These are phyloP conservation scores for Zoysia japonica DNA, from an alignment of 176 grass and related monocot genomes.

Conservation along the genomic window DNA sequence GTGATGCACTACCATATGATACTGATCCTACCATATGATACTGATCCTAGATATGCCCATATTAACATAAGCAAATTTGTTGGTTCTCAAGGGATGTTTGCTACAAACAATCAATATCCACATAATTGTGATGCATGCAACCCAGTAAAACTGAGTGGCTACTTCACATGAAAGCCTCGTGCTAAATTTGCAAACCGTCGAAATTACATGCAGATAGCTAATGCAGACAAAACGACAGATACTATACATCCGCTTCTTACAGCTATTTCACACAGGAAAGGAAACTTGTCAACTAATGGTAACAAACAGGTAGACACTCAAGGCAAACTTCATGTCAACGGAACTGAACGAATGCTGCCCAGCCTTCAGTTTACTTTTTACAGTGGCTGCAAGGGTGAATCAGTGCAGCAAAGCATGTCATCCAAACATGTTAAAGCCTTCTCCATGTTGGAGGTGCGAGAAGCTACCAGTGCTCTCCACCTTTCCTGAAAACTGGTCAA, in stretches of 20 bases:
- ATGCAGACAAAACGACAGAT: not conserved
- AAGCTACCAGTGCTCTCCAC: conserved; percentile 53
- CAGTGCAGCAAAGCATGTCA: conserved; percentile 37
- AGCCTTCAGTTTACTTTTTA: conserved; percentile 38
- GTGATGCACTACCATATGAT: too few relatives aligned
- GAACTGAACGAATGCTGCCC: conserved; percentile 9
- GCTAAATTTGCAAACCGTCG: conserved; percentile 13
- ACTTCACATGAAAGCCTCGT: not conserved
- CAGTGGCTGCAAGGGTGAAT: not conserved
- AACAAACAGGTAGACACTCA: conserved; percentile 7
- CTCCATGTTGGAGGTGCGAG: conserved; percentile 50
- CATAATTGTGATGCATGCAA: not conserved
- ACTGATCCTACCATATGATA: too few relatives aligned
- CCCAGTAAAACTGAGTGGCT: not conserved
- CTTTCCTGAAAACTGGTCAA: conserved; percentile 71
- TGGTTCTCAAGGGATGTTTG: not conserved
- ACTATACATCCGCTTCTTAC: conserved; percentile 41
- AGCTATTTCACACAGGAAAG: conserved; percentile 31
- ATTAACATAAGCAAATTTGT: too few relatives aligned
- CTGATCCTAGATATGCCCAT: too few relatives aligned
- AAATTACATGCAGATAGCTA: not conserved
- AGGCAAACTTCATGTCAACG: conserved; percentile 23
- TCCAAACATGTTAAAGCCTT: conserved; percentile 79
- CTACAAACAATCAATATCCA: not conserved
- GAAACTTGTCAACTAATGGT: conserved; percentile 28